Conservation (phyloP, 2,329 filamentous ascomycete genomes). For the Myriosclerotinia duriaeana region DNA sequence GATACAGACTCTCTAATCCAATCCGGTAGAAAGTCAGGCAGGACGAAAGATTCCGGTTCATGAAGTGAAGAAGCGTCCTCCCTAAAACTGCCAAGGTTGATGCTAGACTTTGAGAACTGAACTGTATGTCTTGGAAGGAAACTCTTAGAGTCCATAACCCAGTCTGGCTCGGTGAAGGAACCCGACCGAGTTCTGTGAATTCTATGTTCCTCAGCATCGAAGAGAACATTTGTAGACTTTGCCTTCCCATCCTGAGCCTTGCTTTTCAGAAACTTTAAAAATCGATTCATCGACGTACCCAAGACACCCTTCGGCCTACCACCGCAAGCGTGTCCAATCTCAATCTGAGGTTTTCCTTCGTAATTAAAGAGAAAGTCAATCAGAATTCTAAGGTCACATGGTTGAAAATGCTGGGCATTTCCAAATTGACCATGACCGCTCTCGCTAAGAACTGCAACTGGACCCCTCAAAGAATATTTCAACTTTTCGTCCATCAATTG, state of each 20-base stretch:
- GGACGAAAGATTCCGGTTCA: neutral
- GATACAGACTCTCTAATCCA: neutral
- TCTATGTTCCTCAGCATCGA: neutral
- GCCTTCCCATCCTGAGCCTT: neutral
- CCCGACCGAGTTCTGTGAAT: no score
- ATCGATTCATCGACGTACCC: neutral
- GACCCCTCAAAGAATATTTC: neutral
- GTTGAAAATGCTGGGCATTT: constrained; percentile 6
- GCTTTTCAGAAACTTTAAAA: neutral
- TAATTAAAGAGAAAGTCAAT: constrained; percentile 13
- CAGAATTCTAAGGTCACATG: neutral
- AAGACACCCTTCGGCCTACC: neutral
- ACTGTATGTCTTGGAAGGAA: neutral
- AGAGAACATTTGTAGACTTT: neutral
- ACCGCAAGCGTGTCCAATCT: neutral
- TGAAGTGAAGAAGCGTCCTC: neutral
- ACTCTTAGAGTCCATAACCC: fast-evolving
- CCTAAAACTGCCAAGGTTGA: neutral
- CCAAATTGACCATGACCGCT: neutral
- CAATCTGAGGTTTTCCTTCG: neutral
- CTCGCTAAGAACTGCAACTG: constrained; percentile 9
- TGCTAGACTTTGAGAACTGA: neutral
- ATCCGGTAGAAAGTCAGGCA: neutral
- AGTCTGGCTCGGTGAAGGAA: neutral
- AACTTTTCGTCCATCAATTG: neutral